Evolutionary conservation across 371 early-diverging fungal species (phyloP), one percentile per base, ranked within the genome.

Genomic region (Rhizopus microsporus): DNA sequence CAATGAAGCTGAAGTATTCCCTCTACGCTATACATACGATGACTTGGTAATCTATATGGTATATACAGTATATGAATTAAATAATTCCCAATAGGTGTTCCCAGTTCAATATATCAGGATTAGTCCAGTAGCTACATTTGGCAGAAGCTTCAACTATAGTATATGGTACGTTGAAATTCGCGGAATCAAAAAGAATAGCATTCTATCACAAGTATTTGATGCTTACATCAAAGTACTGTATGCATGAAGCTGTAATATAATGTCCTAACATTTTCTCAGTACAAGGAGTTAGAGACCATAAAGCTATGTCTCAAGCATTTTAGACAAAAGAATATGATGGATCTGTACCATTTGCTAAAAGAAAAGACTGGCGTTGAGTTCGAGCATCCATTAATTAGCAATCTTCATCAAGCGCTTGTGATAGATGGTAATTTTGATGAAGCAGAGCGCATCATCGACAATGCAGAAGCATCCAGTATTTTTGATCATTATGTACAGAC

Each of bases 131-230:
- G 73, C 92, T 49, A 90, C 97, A 5, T 93, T 90, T 83, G 97
- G 94, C 7, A 83, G 90, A 54, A 95, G 94, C 65, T 97, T 97
- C 73, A 95, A 94, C 76, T 96, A 93, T 71, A 89, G 90, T 51
- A 89, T 99, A n/a, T 99, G 99, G 99, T 92, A 88, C 74, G 85
- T 97, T 4, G 91, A 94, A 71, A 68, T 97, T 7, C 81, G 80
- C 45, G 99, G 99, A 1, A 79, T 89, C 30, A 65, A 78, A 38
- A 84, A 95, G 35, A 67, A 78, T 7, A 81, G 74, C 13, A 57
- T 91, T 4, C 86, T 95, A 39, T 75, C 81, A 23, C 72, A 72
- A 40, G 83, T 80, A 0, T 78, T 85, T 54, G 61, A 74, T 48
- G 81, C 88, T 23, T 91, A 83, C 63, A 72, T 82, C 35, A 76